Evolutionary conservation across 1,284 basidiomycete genomes (phyloP), one percentile per base, ranked within the genome.

Genomic region (Microbotryum violaceum): DNA sequence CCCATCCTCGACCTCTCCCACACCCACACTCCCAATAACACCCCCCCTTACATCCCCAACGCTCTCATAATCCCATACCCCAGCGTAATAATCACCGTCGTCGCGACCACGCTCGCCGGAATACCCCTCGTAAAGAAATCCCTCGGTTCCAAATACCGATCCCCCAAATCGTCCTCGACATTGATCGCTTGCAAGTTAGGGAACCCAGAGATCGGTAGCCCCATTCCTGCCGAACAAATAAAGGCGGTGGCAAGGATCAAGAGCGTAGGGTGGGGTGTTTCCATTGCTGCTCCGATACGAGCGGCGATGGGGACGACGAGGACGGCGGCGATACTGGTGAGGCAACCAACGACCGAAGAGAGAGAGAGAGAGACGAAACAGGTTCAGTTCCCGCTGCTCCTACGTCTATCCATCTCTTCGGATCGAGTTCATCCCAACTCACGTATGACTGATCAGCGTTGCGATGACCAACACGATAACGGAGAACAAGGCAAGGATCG

Each of bases 181-280:
- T 89, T 90, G 25, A 92, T 73, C 49, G 53, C 50, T 46, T 52
- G 91, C 78, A 93, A 89, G 75, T 97, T 97, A 0, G 93, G 94
- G 80, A 98, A 97, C 7, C 94, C 94, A 63, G 89, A 92, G 44
- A 97, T 92, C 4, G 93, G 93, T 81, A 99, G 87, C 7, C 93
- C 96, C 94, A 98, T 98, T 1, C 94, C 96, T 4, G 91, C 82
- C 33, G 90, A 93, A 71, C 93, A 97, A 60, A 96, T 88, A 65
- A 98, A 79, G 2, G 85, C 91, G 10, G 92, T 97, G 53, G 78
- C 83, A 78, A 96, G 93, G 71, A 96, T 89, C 65, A 97, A 82
- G 10, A 96, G 77, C 71, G 91, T 85, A 63, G 83, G 79, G 68
- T 87, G 87, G 45, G 79, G 79, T 21, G 77, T 85, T 3, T 83